Base-by-base conservation (phyloP, 169 alveolate species). In the Cryptosporidium baileyi region DNA sequence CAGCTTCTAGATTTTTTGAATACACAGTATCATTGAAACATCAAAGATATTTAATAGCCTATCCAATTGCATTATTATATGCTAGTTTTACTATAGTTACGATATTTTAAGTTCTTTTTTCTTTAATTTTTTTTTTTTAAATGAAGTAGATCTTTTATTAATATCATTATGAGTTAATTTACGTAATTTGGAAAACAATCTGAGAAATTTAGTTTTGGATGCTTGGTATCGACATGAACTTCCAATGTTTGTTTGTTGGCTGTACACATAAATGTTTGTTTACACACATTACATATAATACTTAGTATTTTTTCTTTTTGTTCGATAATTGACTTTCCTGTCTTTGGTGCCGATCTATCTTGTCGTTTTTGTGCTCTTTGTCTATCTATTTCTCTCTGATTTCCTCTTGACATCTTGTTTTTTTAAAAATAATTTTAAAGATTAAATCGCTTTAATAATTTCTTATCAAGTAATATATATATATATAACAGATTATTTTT, bases 211-310 rank as follows among this genome's bases (percentile, higher is more conserved):
- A 89, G 80, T 32, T 92, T 92, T 15, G 95, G 91, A 44, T 92
- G 95, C 43, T 67, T 91, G 32, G 92, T 67, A 34, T 91, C 94
- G 61, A 91, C 92, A 44, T 92, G 95, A 60, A 89, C 92, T 49
- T 90, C 89, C 85, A 92, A 82, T 22, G 93, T 92, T 32, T 90
- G 93, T 49, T 61, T 89, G 43, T 90, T 90, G 22, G 91, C 93
- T 9, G 95, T 92, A 52, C 95, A 92, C 95, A 92, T 92, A 89
- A 92, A 92, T 0, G 94, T 28, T 34, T 92, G 95, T 47, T 89
- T 88, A 80, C 95, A 92, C 30, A 92, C 79, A 57, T 82, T 88
- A 82, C 95, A 92, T 41, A 92, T 74, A 11, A 92, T 93, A 51
- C 90, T 90, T 44, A 91, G 63, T 47, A 88, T 81, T 60, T 92